A percentile compares a stretch with the other conserved stretches of the same genome.
Conservation (phyloP, 345 rosid species). For the Populus euphratica region DNA sequence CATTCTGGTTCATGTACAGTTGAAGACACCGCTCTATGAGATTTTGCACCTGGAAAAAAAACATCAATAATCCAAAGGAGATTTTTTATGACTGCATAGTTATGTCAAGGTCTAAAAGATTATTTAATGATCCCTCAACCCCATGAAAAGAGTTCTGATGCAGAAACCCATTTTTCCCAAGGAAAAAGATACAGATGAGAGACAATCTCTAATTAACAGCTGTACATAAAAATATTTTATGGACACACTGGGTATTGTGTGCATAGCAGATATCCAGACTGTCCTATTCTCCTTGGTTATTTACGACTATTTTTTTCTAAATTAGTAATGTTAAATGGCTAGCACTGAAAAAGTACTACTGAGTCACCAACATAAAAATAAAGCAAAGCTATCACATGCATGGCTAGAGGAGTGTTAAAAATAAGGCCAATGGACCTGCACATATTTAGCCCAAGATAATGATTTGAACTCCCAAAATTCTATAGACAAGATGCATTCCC, state of each 20-base stretch:
- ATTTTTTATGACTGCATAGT: not conserved
- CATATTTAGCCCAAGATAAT: not conserved
- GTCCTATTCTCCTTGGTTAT: not conserved
- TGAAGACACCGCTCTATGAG: slow-evolving; percentile 36
- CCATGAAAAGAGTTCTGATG: not conserved
- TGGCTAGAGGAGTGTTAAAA: not conserved
- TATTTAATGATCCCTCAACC: not conserved
- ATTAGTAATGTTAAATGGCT: not conserved
- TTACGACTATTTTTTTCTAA: not conserved
- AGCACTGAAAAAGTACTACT: too few relatives aligned
- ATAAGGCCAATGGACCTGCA: not conserved
- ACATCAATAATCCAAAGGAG: not conserved
- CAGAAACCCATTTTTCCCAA: not conserved
- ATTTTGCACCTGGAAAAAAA: slow-evolving; percentile 33
- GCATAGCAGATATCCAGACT: not conserved
- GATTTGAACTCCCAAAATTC: not conserved
- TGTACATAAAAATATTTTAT: not conserved
- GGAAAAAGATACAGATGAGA: not conserved
- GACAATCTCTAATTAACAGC: not conserved
- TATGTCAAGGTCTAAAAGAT: not conserved
- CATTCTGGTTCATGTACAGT: slow-evolving; percentile 32
- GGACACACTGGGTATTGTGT: not conserved
- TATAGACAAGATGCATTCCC: not conserved
- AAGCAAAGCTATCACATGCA: not conserved
- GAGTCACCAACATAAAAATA: not conserved